These are phyloP conservation scores for Viridothelium virens DNA, from an alignment of 495 filamentous ascomycete genomes.

Conservation along the genomic window DNA sequence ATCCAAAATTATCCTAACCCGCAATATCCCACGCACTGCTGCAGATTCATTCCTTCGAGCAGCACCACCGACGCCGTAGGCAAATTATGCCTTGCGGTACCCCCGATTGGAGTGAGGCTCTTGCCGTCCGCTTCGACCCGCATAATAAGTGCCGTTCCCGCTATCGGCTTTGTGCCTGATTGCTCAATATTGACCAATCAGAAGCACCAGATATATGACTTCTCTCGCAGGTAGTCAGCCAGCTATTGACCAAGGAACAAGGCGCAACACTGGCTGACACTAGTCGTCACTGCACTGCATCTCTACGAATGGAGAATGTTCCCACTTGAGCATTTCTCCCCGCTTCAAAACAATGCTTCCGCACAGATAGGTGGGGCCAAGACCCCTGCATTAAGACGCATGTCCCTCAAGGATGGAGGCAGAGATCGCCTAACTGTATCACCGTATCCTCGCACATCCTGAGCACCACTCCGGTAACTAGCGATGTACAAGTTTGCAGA, in stretches of 20 bases:
- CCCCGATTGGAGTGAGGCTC: slow-evolving; percentile 3
- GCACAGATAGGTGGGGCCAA: not conserved
- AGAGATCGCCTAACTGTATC: no score
- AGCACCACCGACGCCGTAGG: not conserved
- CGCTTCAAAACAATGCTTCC: not conserved
- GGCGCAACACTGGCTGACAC: not conserved
- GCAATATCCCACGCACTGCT: not conserved
- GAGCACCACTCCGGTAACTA: not conserved
- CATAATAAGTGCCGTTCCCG: not conserved
- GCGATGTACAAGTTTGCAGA: not conserved
- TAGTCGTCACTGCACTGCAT: not conserved
- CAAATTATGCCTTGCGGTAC: not conserved
- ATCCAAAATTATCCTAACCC: not conserved
- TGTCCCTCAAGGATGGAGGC: no score
- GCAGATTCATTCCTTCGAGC: not conserved
- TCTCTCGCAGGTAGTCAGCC: not conserved
- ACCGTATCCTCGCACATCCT: not conserved
- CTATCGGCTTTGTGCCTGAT: not conserved
- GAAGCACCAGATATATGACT: not conserved
- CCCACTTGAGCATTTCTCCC: not conserved
- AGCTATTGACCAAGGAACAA: not conserved
- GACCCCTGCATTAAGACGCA: not conserved
- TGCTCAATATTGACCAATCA: not conserved
- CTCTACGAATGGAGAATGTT: not conserved
- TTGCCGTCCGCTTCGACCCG: not conserved